Conservation (phyloP, 768 basidiomycete species). For the Termitomyces bulborhizus region DNA sequence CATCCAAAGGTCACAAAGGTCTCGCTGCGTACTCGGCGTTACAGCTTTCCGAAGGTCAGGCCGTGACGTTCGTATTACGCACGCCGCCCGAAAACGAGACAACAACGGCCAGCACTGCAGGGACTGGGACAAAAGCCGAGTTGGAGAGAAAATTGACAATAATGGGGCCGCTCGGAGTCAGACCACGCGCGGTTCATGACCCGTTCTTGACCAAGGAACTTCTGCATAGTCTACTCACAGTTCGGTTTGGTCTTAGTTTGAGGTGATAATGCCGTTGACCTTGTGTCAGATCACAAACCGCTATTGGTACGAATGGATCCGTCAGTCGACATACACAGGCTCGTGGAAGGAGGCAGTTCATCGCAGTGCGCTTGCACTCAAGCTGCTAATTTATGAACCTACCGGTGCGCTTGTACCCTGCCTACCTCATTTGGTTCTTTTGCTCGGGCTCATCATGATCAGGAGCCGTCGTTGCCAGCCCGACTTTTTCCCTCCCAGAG, state of each 20-base stretch:
- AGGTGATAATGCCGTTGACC: background rate
- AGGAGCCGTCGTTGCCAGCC: conserved; percentile 92
- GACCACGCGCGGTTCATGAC: conserved; percentile 49
- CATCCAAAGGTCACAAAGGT: conserved; percentile 71
- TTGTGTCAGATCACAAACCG: conserved; percentile 51
- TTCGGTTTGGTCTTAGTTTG: conserved; percentile 2
- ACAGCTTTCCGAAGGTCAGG: conserved; percentile 75
- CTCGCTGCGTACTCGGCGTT: conserved; percentile 53
- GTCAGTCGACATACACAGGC: conserved; percentile 83
- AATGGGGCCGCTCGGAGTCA: conserved; percentile 21
- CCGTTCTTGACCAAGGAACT: conserved; percentile 68
- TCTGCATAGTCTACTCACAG: conserved; percentile 46
- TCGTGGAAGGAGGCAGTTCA: conserved; percentile 96
- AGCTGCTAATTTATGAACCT: conserved; percentile 89
- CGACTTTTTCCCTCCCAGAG: conserved; percentile 92
- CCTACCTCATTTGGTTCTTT: background rate
- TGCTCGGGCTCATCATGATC: background rate
- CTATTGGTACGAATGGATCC: conserved; percentile 90
- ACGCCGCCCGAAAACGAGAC: conserved; percentile 39
- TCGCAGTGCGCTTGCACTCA: conserved; percentile 88
- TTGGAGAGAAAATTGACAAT: background rate
- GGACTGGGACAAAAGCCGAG: conserved; percentile 1
- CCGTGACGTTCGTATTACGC: conserved; percentile 83
- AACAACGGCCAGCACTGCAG: background rate
- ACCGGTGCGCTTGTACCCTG: conserved; percentile 43